A percentile compares a stretch with the other conserved stretches of the same genome.
These are phyloP conservation scores for Leccinum disarticulatum DNA, from an alignment of 768 basidiomycete species.

Conservation along the genomic window DNA sequence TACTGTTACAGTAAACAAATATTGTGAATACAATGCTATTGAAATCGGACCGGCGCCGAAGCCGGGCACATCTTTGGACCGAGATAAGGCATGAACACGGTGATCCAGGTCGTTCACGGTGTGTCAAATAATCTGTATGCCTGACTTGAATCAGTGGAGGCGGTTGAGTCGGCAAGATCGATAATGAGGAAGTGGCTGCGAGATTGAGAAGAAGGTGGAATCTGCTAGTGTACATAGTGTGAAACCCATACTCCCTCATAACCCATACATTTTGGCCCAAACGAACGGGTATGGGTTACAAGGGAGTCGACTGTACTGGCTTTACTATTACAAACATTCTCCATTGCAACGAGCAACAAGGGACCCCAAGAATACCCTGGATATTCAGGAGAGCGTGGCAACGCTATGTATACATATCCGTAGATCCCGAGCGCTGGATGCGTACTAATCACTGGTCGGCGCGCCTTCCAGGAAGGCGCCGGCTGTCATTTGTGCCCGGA, in stretches of 20 bases:
- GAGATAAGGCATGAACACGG: not conserved
- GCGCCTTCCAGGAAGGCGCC: too few species aligned
- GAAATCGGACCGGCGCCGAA: constrained; percentile 38
- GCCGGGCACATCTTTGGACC: constrained; percentile 24
- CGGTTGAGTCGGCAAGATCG: constrained; percentile 15
- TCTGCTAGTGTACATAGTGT: too few species aligned
- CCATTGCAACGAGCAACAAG: constrained; percentile 12
- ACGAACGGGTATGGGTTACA: too few species aligned
- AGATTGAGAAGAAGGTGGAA: constrained; percentile 18
- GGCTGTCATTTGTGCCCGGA: too few species aligned
- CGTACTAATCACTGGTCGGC: too few species aligned
- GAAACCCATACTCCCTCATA: too few species aligned
- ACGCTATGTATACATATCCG: constrained; percentile 1
- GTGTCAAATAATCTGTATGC: constrained; percentile 15
- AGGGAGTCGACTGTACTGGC: too few species aligned
- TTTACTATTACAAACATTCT: constrained; percentile 7
- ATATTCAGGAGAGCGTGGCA: too few species aligned
- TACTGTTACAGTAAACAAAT: constrained; percentile 40
- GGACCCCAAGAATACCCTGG: constrained; percentile 14
- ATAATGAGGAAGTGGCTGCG: constrained; percentile 9
- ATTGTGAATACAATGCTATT: constrained; percentile 43
- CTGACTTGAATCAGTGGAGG: constrained; percentile 13
- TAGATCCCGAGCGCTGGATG: too few species aligned
- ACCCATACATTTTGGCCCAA: too few species aligned
- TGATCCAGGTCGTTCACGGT: constrained; percentile 34